A percentile compares a stretch with the other conserved stretches of the same genome.
phyloP scores from a whole-genome alignment of 805 yeast species.

The Soucietia sequanensis region DNA sequence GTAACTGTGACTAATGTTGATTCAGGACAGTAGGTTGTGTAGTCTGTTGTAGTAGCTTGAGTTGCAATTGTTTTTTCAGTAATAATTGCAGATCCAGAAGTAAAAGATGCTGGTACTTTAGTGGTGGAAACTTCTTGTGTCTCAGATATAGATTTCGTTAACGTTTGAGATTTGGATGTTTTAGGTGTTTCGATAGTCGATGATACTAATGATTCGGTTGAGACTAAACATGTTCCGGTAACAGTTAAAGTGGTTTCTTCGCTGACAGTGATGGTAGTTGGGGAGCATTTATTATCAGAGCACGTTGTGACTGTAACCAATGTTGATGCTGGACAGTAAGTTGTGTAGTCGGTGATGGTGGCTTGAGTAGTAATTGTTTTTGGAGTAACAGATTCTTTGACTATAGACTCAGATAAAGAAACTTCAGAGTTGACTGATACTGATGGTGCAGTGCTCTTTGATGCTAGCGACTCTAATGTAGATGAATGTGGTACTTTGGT shows the following conservation, averaged over 20 bases:
- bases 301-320: slow-evolving; percentile 53
- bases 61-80: slow-evolving; percentile 34
- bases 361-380: slow-evolving; percentile 3
- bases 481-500: too few relatives aligned
- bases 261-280: slow-evolving; percentile 61
- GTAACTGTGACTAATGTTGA: slow-evolving; percentile 62
- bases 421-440: slow-evolving; percentile 7
- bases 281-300: slow-evolving; percentile 8
- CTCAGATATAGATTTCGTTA: too few relatives aligned
- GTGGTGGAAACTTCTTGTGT: too few relatives aligned
- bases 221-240: slow-evolving; percentile 79
- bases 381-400: slow-evolving; percentile 14
- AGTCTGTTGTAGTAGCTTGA: slow-evolving; percentile 35
- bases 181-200: too few relatives aligned
- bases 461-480: background rate
- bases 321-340: slow-evolving; percentile 77
- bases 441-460: slow-evolving; percentile 1
- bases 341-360: slow-evolving; percentile 34
- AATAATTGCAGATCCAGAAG: slow-evolving; percentile 25
- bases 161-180: too few relatives aligned
- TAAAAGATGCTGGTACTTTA: slow-evolving; percentile 46
- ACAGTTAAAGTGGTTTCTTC: slow-evolving; percentile 73
- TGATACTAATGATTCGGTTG: too few relatives aligned
- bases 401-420: slow-evolving; percentile 7
- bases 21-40: slow-evolving; percentile 67